These are phyloP conservation scores for Astraeus odoratus DNA, from an alignment of 768 basidiomycete species.

Conservation along the genomic window DNA sequence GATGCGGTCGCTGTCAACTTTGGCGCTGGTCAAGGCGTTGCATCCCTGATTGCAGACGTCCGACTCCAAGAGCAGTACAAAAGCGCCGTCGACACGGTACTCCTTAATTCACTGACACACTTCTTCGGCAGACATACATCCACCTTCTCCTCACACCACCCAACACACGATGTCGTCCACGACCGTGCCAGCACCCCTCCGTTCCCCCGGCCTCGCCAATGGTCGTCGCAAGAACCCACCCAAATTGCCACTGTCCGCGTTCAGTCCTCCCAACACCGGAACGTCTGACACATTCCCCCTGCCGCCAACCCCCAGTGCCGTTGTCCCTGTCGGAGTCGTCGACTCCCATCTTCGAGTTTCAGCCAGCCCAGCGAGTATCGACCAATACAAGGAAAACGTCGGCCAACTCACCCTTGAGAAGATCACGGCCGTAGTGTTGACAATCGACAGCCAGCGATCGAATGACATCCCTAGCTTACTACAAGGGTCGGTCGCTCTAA, in stretches of 20 bases:
- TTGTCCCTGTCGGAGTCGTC: conserved; percentile 56
- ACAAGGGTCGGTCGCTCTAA: conserved; percentile 28
- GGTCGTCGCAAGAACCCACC: conserved; percentile 61
- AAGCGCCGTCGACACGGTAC: too few relatives aligned
- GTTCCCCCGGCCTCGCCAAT: conserved; percentile 35
- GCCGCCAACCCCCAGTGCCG: conserved; percentile 58
- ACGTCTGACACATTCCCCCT: conserved; percentile 61
- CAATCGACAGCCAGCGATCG: conserved; percentile 31
- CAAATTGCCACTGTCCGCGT: conserved; percentile 67
- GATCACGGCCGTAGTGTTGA: conserved; percentile 55
- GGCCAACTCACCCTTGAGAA: conserved; percentile 38
- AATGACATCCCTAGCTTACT: conserved; percentile 38
- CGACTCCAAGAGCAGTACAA: too few relatives aligned
- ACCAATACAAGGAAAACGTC: conserved; percentile 29
- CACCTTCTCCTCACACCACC: too few relatives aligned
- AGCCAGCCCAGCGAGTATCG: conserved; percentile 13
- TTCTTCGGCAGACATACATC: too few relatives aligned
- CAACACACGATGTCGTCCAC: too few relatives aligned
- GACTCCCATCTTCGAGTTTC: conserved; percentile 58
- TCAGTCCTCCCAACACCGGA: conserved; percentile 63
- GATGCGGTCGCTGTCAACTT: too few relatives aligned
- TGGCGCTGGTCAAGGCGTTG: too few relatives aligned
- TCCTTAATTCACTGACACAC: too few relatives aligned
- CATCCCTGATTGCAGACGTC: too few relatives aligned
- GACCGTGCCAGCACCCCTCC: conserved; percentile 16